Evolutionary conservation across 768 basidiomycete species (phyloP), one percentile per base, ranked within the genome.

Genomic region (Cyclocybe aegerita): DNA sequence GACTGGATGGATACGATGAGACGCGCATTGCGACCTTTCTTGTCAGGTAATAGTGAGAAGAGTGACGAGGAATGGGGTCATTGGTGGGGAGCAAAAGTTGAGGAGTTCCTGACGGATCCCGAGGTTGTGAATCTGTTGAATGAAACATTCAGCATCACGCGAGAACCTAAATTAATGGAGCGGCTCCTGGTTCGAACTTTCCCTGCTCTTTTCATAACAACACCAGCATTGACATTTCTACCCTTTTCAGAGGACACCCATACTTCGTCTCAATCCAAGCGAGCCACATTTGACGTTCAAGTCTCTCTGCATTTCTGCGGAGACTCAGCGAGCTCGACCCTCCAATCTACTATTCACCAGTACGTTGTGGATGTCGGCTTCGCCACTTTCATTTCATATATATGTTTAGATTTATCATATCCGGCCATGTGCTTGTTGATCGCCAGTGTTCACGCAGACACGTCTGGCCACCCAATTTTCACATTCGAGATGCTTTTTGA

Each of bases 401-500:
- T 15, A 23, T 23, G 33, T 29, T 12, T 58, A 93, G 90, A 76
- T 48, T 65, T 94, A 15, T 71, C 91, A 14, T 92, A 95, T 62
- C 89, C 94, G 7, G 73, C 81, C 2, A 67, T 93, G 14, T 93
- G 91, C 61, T 76, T 96, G 30, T 78, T 97, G 38, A 86, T 98
- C 52, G 88, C 94, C n/a, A 78, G 84, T 10, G 78, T 85, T 60
- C 95, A 97, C 61, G 76, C 83, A 4, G 71, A 83, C 17, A 85
- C 84, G 8, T 81, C 83, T 5, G 94, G 94, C 0, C 86, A 93
- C 52, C 76, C 87, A 14, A 70, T 71, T 10, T 85, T 97, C 68
- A 98, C 90, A 30, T 96, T 98, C 62, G 92, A 95, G 60, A 93
- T 95, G 85, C 78, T 96, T 7, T 78, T 88, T 54, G 89, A 91